A percentile compares a stretch with the other conserved stretches of the same genome.
Conservation (phyloP, 805 yeast species). For the Kregervanrija delftensis region DNA sequence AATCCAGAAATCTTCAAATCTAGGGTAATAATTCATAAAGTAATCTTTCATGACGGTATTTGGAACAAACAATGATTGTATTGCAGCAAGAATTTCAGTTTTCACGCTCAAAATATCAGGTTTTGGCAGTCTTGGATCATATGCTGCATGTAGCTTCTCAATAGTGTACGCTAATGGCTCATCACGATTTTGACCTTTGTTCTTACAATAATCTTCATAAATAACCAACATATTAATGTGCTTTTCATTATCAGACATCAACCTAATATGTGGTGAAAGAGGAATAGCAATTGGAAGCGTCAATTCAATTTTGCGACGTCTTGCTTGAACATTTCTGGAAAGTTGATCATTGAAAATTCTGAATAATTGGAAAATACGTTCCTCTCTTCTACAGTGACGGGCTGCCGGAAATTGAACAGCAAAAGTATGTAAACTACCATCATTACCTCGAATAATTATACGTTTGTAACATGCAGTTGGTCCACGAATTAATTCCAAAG, state of each 20-base stretch:
- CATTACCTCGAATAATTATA: conserved; percentile 84
- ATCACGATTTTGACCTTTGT: conserved; percentile 69
- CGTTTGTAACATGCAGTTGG: conserved; percentile 87
- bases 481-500: conserved; percentile 82
- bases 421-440: conserved; percentile 86
- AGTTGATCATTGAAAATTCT: conserved; percentile 80
- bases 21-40: conserved; percentile 60
- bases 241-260: conserved; percentile 73
- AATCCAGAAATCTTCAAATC: conserved; percentile 93
- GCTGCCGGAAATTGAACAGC: conserved; percentile 98
- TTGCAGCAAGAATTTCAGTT: conserved; percentile 85
- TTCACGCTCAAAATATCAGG: conserved; percentile 86
- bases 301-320: conserved; percentile 77
- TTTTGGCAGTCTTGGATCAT: conserved; percentile 87
- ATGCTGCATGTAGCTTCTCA: conserved; percentile 84
- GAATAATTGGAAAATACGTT: conserved; percentile 85
- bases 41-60: conserved; percentile 73
- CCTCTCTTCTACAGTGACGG: conserved; percentile 94
- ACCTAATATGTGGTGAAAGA: conserved; percentile 86
- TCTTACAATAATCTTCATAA: conserved; percentile 80
- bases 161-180: conserved; percentile 84
- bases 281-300: conserved; percentile 92
- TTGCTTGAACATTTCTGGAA: conserved; percentile 75
- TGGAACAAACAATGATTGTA: conserved; percentile 84
- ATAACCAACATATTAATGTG: conserved; percentile 74